Conservation (phyloP, 257 asterid species). For the Capsicum rhomboideum region DNA sequence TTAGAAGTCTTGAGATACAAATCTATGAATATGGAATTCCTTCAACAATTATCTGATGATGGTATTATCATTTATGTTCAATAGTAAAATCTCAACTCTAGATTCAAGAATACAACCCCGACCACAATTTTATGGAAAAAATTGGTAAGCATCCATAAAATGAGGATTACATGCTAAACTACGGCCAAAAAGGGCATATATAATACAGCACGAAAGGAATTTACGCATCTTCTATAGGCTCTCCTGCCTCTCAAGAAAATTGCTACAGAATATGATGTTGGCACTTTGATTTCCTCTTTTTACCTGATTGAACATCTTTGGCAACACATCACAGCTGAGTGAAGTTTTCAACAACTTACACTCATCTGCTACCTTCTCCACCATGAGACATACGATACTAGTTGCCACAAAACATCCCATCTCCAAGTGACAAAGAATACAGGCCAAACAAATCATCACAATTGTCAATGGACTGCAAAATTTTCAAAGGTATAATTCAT, state of each 20-base stretch:
- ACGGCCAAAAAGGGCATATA: slow-evolving; percentile 26
- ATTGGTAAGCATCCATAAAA: slow-evolving; percentile 41
- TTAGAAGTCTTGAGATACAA: not conserved
- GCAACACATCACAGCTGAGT: not conserved
- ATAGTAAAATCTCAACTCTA: slow-evolving; percentile 24
- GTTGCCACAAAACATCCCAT: not conserved
- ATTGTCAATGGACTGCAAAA: not conserved
- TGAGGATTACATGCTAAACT: slow-evolving; percentile 40
- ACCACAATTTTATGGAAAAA: slow-evolving; percentile 39
- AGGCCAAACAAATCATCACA: not conserved
- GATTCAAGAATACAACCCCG: slow-evolving; percentile 22
- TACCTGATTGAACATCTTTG: not conserved
- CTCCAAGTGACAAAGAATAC: not conserved
- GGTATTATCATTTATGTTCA: not conserved
- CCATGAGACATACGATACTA: not conserved
- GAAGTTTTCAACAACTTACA: not conserved
- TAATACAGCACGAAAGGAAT: slow-evolving; percentile 24
- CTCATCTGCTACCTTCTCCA: not conserved
- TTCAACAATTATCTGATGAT: not conserved
- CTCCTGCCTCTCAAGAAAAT: not conserved
- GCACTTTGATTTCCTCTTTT: not conserved
- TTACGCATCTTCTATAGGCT: not conserved
- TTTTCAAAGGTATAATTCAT: not conserved
- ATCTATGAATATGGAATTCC: slow-evolving; percentile 1
- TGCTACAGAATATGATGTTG: not conserved